phyloP scores from a whole-genome alignment of 352 stramenopile genomes.

The Globisporangium carolinianum region DNA sequence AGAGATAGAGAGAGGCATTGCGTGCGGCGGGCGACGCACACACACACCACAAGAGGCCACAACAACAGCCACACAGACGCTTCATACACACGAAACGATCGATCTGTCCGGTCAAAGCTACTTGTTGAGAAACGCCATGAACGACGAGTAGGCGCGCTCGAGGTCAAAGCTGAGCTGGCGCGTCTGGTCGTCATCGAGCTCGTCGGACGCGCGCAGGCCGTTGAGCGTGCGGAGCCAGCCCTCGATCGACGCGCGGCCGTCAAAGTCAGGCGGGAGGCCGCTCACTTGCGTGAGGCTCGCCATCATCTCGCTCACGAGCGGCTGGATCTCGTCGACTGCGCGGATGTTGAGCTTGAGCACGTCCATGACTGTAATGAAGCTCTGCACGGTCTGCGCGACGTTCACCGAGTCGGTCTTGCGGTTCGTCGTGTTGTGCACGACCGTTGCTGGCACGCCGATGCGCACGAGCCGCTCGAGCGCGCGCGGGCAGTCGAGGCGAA shows the following conservation, averaged over 20 bases:
- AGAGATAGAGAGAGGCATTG: too few species aligned
- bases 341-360: slow-evolving; percentile 96
- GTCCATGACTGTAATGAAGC: slow-evolving; percentile 99
- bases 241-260: slow-evolving; percentile 90
- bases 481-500: slow-evolving; percentile 95
- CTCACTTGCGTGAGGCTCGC: slow-evolving; percentile 91
- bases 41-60: neutral
- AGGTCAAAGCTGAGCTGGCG: slow-evolving; percentile 95
- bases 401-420: slow-evolving; percentile 84
- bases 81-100: too few species aligned
- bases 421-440: slow-evolving; percentile 83
- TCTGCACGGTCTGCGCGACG: slow-evolving; percentile 93
- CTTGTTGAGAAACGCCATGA: slow-evolving; percentile 87
- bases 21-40: too few species aligned
- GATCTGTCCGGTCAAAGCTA: slow-evolving; percentile 14
- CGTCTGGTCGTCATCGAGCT: slow-evolving; percentile 93
- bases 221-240: slow-evolving; percentile 96
- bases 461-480: slow-evolving; percentile 91
- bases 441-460: slow-evolving; percentile 90
- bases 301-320: slow-evolving; percentile 95
- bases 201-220: slow-evolving; percentile 93
- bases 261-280: slow-evolving; percentile 92
- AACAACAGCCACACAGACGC: neutral
- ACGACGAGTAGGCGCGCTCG: slow-evolving; percentile 93
- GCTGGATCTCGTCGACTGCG: slow-evolving; percentile 97